Base-by-base conservation (phyloP, 176 grass and related monocot genomes). In the Hordeum vulgare region DNA sequence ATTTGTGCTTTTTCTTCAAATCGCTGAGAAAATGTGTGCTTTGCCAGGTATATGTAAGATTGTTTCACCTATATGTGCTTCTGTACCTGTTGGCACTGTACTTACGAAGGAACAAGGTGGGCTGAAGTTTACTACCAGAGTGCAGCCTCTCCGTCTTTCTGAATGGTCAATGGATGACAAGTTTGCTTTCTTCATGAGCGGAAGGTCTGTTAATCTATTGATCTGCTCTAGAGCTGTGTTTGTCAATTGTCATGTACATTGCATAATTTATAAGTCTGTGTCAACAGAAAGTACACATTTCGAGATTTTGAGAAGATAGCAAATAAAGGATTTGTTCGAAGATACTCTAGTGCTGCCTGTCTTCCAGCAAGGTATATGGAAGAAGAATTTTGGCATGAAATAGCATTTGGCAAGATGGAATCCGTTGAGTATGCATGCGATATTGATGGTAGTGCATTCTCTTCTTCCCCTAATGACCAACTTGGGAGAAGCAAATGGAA, bases 341-440 rank as follows among this genome's bases (percentile, higher is more conserved):
- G 93, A 88, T 99, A 94, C 78, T 94, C 87, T 51, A 96, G 96
- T 88, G 24, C 93, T 69, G 91, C 91, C 23, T 95, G 85, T 79
- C 91, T 96, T 57, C 89, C 96, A 72, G 76, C 87, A 85, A 99
- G 83, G 36, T 96, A 94, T 78, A 81, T 99, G 74, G 96, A 99
- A 89, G 93, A 99, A 70, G 93, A 99, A 88, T 99, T 99, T 86
- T 99, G 96, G 96, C 93, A 90, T 74, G 96, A 99, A 90, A 94
- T 99, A 85, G 91, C 96, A 75, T 99, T 94, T 65, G 93, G 93
- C 23, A 99, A 96, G 64, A 94, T 88, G 68, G 93, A 99, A 36
- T 92, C 84, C 86, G 91, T 96, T 83, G 96, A 99, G 81, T 99
- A 99, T 94, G 96, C 91, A 80, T 99, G 96, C 78, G 96, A 99